A percentile compares a stretch with the other conserved stretches of the same genome.
Evolutionary conservation across 305 asterid species (phyloP).

Genomic region (Solanum aculeatissimum): DNA sequence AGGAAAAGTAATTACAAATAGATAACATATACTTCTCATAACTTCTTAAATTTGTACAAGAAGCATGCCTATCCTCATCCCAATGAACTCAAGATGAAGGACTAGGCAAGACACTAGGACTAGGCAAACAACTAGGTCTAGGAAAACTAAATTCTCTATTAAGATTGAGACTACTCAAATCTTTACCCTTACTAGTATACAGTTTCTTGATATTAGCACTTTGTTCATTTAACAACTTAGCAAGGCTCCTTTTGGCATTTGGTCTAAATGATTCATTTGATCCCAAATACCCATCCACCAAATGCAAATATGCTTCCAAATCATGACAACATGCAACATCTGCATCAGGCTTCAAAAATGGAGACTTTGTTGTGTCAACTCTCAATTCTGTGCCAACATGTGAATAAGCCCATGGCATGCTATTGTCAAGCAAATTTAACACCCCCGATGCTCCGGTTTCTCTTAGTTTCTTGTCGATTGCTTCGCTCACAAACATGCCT

Average conservation of each 20-base stretch:
- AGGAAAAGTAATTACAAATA: background rate
- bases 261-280: conserved; percentile 76
- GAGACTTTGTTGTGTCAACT: conserved; percentile 78
- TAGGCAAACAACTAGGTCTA: conserved; percentile 40
- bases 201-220: conserved; percentile 61
- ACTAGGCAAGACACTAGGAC: conserved; percentile 26
- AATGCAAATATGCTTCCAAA: conserved; percentile 77
- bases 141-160: conserved; percentile 15
- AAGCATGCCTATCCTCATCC: background rate
- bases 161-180: conserved; percentile 32
- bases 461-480: conserved; percentile 45
- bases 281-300: conserved; percentile 83
- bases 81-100: background rate
- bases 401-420: conserved; percentile 86
- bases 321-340: conserved; percentile 93
- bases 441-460: conserved; percentile 18
- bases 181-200: conserved; percentile 57
- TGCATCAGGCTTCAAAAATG: conserved; percentile 59
- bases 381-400: conserved; percentile 74
- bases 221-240: conserved; percentile 64
- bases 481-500: conserved; percentile 85
- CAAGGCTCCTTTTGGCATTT: conserved; percentile 81
- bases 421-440: conserved; percentile 38
- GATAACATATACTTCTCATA: background rate
- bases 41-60: conserved; percentile 5